phyloP scores from a whole-genome alignment of 2,329 filamentous ascomycete genomes.

The Stagonosporopsis chrysanthemi region DNA sequence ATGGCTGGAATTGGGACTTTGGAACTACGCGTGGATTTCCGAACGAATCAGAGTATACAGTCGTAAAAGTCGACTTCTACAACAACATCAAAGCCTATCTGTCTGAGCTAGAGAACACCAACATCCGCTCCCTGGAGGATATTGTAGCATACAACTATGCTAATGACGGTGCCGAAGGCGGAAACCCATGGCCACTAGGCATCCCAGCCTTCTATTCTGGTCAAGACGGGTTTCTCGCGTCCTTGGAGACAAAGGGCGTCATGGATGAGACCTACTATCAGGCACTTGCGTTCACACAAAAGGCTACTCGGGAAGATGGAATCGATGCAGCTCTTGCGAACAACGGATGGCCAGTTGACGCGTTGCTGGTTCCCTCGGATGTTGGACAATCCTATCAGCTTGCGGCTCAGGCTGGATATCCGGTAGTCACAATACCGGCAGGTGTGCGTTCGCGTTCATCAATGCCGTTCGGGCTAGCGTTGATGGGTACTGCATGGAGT shows the following conservation, averaged over 20 bases:
- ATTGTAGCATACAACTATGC: slow-evolving; percentile 54
- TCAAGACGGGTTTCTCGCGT: slow-evolving; percentile 74
- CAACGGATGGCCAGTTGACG: slow-evolving; percentile 60
- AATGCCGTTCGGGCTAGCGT: slow-evolving; percentile 55
- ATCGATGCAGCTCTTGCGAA: slow-evolving; percentile 71
- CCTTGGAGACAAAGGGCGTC: slow-evolving; percentile 65
- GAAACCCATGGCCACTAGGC: slow-evolving; percentile 59
- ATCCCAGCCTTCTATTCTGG: slow-evolving; percentile 65
- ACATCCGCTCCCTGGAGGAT: slow-evolving; percentile 35
- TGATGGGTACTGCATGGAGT: slow-evolving; percentile 67
- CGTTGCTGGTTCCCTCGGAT: slow-evolving; percentile 72
- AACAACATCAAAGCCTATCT: slow-evolving; percentile 72
- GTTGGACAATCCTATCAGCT: slow-evolving; percentile 73
- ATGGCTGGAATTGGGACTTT: slow-evolving; percentile 79
- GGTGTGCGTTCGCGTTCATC: slow-evolving; percentile 59
- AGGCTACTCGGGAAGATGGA: slow-evolving; percentile 67
- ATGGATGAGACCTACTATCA: slow-evolving; percentile 72
- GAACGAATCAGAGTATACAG: slow-evolving; percentile 78
- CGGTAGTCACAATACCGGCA: slow-evolving; percentile 72
- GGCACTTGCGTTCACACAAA: slow-evolving; percentile 68
- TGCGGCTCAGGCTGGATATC: slow-evolving; percentile 78
- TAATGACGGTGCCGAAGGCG: slow-evolving; percentile 72
- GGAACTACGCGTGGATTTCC: slow-evolving; percentile 67
- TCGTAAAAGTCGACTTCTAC: slow-evolving; percentile 75
- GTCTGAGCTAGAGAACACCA: slow-evolving; percentile 63